Base-by-base conservation (phyloP, 768 basidiomycete genomes). In the Sporobolomyces pararoseus region DNA sequence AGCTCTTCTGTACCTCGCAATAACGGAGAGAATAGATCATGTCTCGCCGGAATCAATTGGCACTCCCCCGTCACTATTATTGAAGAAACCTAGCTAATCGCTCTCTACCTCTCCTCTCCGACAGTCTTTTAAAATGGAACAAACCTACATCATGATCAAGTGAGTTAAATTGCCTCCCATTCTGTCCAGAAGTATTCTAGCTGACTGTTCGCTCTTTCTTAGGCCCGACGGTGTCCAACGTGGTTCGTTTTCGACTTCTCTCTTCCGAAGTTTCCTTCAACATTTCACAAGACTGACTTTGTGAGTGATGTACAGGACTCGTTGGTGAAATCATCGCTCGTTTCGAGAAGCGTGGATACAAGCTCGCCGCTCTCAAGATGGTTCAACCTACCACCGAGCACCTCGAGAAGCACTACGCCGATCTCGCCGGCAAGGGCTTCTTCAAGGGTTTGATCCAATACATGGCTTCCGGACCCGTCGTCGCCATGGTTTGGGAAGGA, bases 201-300 rank as follows among this genome's bases (percentile, higher is more conserved):
- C 19, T 44, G 57, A 27, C n/a, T 29, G 25, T 29, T 61, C 17
- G 12, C 19, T 23, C 17, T 44, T 19, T n/a, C 68, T 23, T 77
- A 80, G 96, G 94, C 96, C 96, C 78, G 96, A 99, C 83, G 96
- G 95, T 81, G 96, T 99, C 83, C 92, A 97, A 83, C 90, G 96
- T 77, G 87, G 73, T 74, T 25, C 47, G 63, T 19, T n/a, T 32
- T 34, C 19, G 17, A 42, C 1, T 47, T 21, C 25, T 17, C 32
- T 2, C 42, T 12, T 21, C 5, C 34, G 10, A 32, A n/a, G 12
- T 27, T 31, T n/a, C 42, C 23, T 10, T 35, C 39, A 27, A 2
- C 32, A 21, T 7, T 37, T 23, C n/a, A n/a, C n/a, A n/a, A n/a
- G n/a, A n/a, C n/a, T n/a, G n/a, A n/a, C n/a, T n/a, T n/a, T n/a